Percentiles rank a stretch among this genome's conserved stretches.
phyloP scores from a whole-genome alignment of 202 grass and related monocot genomes.

The Schoenoplectus tabernaemontani region DNA sequence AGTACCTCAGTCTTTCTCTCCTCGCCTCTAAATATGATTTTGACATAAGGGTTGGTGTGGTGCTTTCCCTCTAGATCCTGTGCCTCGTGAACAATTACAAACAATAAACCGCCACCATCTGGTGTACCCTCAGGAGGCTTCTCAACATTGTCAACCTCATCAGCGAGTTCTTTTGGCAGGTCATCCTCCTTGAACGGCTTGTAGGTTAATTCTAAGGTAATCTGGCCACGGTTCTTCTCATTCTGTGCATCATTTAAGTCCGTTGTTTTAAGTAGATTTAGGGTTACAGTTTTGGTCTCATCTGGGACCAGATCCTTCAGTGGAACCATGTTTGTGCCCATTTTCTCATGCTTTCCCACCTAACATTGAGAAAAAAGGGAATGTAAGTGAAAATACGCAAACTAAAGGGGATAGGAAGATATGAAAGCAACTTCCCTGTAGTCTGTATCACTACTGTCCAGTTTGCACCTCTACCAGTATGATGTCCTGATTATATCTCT shows the following conservation, averaged over 20 bases:
- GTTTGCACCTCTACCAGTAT: neutral
- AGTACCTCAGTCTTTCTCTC: constrained; percentile 81
- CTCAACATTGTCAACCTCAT: constrained; percentile 32
- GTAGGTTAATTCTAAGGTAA: constrained; percentile 59
- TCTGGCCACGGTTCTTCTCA: constrained; percentile 69
- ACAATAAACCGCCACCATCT: constrained; percentile 70
- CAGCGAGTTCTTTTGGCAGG: constrained; percentile 34
- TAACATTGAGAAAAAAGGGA: constrained; percentile 18
- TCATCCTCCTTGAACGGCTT: constrained; percentile 89
- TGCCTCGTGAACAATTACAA: constrained; percentile 65
- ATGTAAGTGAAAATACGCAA: neutral
- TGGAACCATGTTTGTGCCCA: constrained; percentile 56
- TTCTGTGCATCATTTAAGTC: constrained; percentile 50
- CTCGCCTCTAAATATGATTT: constrained; percentile 83
- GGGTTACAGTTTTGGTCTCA: constrained; percentile 48
- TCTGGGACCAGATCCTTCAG: constrained; percentile 59
- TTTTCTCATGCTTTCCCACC: constrained; percentile 84
- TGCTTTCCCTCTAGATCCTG: constrained; percentile 98
- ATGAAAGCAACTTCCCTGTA: neutral
- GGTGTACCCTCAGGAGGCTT: constrained; percentile 64
- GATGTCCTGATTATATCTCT: neutral
- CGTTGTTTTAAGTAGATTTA: constrained; percentile 73
- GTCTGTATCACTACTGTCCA: neutral
- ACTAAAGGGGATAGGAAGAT: neutral
- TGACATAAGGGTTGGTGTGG: constrained; percentile 83